These are phyloP conservation scores for Suillus sp. DNA, from an alignment of 768 basidiomycete genomes.

Conservation along the genomic window DNA sequence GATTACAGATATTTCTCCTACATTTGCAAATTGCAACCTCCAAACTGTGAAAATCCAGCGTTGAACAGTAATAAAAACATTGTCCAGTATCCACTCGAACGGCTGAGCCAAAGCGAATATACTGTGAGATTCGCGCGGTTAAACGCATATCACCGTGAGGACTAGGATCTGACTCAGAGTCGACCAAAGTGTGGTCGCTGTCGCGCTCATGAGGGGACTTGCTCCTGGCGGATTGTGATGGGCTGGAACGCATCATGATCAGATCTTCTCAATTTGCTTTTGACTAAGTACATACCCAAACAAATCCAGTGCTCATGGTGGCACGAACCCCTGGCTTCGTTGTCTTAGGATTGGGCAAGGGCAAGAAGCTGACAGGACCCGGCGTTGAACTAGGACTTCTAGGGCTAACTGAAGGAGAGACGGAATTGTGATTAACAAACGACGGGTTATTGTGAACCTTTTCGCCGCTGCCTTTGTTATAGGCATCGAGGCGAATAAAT, in stretches of 20 bases:
- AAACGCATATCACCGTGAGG: not conserved
- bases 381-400: not conserved
- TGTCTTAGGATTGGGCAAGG: slow-evolving; percentile 15
- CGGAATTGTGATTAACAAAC: not conserved
- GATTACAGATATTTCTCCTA: not conserved
- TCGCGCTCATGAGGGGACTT: not conserved
- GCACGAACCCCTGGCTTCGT: slow-evolving; percentile 44
- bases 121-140: not conserved
- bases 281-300: slow-evolving; percentile 35
- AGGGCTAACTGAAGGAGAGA: not conserved
- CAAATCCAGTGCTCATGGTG: slow-evolving; percentile 63
- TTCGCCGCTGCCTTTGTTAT: slow-evolving; percentile 32
- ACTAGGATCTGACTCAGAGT: not conserved
- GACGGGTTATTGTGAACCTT: slow-evolving; percentile 7
- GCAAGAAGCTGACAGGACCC: slow-evolving; percentile 14
- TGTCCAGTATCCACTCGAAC: not conserved
- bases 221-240: not conserved
- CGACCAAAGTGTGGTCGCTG: slow-evolving; percentile 1
- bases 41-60: not conserved
- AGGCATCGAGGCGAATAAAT: slow-evolving; percentile 66
- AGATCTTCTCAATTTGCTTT: not conserved
- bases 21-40: not conserved
- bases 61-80: not conserved
- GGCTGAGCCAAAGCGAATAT: slow-evolving; percentile 1
- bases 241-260: not conserved